Evolutionary conservation across 1,284 basidiomycete species (phyloP), one percentile per base, ranked within the genome.

Genomic region (Ceratobasidium papillatum): DNA sequence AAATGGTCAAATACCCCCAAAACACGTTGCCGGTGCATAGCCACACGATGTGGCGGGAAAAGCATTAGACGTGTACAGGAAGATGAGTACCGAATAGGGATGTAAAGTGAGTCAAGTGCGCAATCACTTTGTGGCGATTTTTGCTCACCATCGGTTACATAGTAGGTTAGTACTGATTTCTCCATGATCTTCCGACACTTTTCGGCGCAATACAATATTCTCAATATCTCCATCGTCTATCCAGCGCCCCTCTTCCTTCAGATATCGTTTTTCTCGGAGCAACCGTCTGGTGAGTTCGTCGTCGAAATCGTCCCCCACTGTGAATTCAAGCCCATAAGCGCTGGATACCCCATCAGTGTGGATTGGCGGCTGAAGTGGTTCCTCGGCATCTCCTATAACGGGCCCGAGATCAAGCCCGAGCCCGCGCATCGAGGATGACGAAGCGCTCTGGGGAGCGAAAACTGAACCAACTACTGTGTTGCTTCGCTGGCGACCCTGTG

Each of bases 401-500:
- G 56, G 56, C 3, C 49, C 65, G 49, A 36, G 17, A 14, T 56
- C 47, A 41, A 68, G 43, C 36, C 65, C 65, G 65, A 68, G 65
- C 12, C 65, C 65, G 32, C 5, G 30, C 7, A 27, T 25, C 25
- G 51, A 54, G 27, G 49, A 14, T 25, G 65, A 36, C 27, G 65
- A 38, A 43, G 49, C 51, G 9, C n/a, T 34, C 17, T 22, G 34
- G 49, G 65, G 49, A 54, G 65, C 34, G 49, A 68, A 56, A 41
- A 34, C 22, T 2, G 49, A 27, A 4, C 65, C 65, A 32, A 47
- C 65, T 14, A 68, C 65, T 17, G 65, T 68, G 51, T 68, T 68
- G 65, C 65, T 68, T 38, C 65, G 65, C 65, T 68, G 65, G 65
- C 65, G 65, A 41, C 65, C 65, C 65, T 68, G 65, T 56, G 51